These are phyloP conservation scores for Hymenoscyphus infarciens DNA, from an alignment of 2,329 filamentous ascomycete species.

Conservation along the genomic window DNA sequence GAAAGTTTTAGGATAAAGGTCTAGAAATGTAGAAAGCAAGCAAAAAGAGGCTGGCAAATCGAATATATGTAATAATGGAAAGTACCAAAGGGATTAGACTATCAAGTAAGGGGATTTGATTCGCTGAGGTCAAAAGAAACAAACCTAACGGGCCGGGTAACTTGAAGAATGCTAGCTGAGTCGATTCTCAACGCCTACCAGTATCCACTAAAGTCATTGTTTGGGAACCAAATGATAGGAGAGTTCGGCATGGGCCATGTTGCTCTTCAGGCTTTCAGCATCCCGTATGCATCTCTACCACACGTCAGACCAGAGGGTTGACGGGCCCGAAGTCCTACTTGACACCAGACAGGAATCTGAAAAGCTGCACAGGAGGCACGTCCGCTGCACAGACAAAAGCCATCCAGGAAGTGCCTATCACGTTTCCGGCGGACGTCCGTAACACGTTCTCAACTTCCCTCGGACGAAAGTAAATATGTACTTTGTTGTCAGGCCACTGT, in stretches of 20 bases:
- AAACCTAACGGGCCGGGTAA: slow-evolving; percentile 4
- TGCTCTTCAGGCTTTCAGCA: neutral
- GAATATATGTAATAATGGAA: slow-evolving; percentile 9
- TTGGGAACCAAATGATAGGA: neutral
- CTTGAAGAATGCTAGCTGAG: slow-evolving; percentile 1
- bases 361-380: slow-evolving; percentile 7
- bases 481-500: neutral
- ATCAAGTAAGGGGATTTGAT: neutral
- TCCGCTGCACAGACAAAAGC: slow-evolving; percentile 5
- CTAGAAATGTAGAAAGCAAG: neutral
- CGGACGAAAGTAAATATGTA: neutral
- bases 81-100: slow-evolving; percentile 1
- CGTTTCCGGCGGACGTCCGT: slow-evolving; percentile 11
- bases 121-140: slow-evolving; percentile 2
- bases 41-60: slow-evolving; percentile 7
- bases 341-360: slow-evolving; percentile 1
- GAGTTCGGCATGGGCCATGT: neutral
- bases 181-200: neutral
- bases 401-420: neutral
- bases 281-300: neutral
- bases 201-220: neutral
- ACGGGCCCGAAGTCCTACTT: slow-evolving; percentile 5
- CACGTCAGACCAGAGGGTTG: neutral
- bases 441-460: neutral
- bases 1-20: neutral